Evolutionary conservation across 805 yeast genomes (phyloP).

Genomic region (Lachancea sp.): DNA sequence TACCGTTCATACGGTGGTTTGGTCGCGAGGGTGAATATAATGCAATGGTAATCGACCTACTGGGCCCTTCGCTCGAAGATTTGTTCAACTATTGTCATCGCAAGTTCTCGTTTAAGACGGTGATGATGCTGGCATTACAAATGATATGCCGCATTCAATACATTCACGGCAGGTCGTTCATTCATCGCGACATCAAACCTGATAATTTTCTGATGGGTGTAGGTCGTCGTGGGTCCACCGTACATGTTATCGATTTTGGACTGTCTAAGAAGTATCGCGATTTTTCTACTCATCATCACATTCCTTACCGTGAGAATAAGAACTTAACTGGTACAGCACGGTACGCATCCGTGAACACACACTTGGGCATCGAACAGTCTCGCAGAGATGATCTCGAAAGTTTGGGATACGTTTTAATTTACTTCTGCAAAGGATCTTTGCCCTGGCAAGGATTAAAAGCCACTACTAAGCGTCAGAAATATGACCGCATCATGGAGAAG

Average conservation of each 20-base stretch:
- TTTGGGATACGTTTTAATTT: conserved; percentile 87
- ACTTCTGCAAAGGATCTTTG: conserved; percentile 89
- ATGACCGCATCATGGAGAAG: conserved; percentile 92
- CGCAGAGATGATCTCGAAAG: conserved; percentile 96
- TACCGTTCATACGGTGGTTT: conserved; percentile 94
- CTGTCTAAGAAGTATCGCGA: conserved; percentile 91
- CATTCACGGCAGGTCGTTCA: conserved; percentile 90
- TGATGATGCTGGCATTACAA: conserved; percentile 87
- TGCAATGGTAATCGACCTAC: conserved; percentile 92
- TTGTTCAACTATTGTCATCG: conserved; percentile 93
- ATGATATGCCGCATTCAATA: conserved; percentile 89
- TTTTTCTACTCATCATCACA: conserved; percentile 88
- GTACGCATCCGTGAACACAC: conserved; percentile 92
- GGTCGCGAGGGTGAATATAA: conserved; percentile 95
- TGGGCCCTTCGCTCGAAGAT: conserved; percentile 94
- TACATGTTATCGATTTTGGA: conserved; percentile 90
- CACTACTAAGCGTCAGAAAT: conserved; percentile 92
- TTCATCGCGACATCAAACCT: conserved; percentile 79
- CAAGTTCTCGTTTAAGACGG: conserved; percentile 89
- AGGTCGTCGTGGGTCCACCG: conserved; percentile 91
- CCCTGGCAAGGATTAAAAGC: conserved; percentile 99
- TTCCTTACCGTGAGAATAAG: conserved; percentile 93
- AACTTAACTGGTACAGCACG: conserved; percentile 97
- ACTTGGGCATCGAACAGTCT: conserved; percentile 92
- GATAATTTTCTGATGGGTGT: conserved; percentile 83